Evolutionary conservation across 2,329 filamentous ascomycete species (phyloP).

Genomic region (Scedosporium dehoogii): DNA sequence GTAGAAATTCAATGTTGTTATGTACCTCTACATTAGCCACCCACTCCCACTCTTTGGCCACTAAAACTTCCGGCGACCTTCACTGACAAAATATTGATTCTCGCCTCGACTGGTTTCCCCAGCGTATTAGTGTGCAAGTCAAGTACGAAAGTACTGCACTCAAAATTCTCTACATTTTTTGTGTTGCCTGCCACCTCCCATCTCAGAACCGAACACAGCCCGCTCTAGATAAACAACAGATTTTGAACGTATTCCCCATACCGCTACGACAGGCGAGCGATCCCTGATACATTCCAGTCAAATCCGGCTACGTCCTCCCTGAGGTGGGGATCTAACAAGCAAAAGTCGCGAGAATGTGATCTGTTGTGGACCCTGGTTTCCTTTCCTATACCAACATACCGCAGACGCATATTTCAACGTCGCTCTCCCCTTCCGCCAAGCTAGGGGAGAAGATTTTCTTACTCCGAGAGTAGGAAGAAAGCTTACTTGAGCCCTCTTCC

Average conservation of each 20-base stretch:
- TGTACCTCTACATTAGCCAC: neutral
- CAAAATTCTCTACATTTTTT: neutral
- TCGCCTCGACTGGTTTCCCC: neutral
- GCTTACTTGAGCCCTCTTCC: neutral
- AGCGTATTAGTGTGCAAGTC: neutral
- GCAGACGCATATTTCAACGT: neutral
- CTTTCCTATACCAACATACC: neutral
- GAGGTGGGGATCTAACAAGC: neutral
- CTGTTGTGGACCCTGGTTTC: neutral
- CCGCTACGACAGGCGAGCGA: neutral
- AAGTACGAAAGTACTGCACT: neutral
- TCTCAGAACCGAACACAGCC: neutral
- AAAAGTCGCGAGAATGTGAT: constrained; percentile 3
- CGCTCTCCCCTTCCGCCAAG: neutral
- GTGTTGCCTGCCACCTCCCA: neutral
- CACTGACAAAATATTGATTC: neutral
- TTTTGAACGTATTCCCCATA: neutral
- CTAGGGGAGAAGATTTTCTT: neutral
- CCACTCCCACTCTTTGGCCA: neutral
- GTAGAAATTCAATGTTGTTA: neutral
- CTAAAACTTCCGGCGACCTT: neutral
- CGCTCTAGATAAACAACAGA: neutral
- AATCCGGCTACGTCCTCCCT: neutral
- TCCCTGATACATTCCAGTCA: neutral
- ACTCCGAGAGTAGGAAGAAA: neutral